Evolutionary conservation across 805 yeast species (phyloP), one percentile per base, ranked within the genome.

Genomic region (Candida tammaniensis): DNA sequence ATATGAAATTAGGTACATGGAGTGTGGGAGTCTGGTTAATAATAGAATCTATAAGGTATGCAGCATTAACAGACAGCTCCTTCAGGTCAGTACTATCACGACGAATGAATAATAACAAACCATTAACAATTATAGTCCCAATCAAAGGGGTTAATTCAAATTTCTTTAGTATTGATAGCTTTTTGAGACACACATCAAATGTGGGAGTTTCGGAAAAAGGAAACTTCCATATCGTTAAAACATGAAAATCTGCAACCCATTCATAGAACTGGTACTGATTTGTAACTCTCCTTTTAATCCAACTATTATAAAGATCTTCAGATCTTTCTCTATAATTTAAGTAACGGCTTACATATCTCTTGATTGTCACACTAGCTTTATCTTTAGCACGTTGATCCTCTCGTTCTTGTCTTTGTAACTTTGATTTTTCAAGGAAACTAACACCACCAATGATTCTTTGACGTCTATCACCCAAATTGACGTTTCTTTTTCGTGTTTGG

Each of bases 331-430:
- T 44, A 14, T 61, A 51, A 7, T 62, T 66, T 5, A 71, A 31
- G 35, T 60, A 60, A 13, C 68, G 52, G 16, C 79, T 57, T 7
- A 78, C 61, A 9, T 62, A 51, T 3, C 64, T 48, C 49, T 83
- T 91, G 23, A 89, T 54, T 5, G 55, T 34, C 1, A 45, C 36
- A 0, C 78, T 78, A 1, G 86, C 74, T 23, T 56, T 62, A 24
- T 70, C 74, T 31, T 68, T 72, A 10, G 54, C 48, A 15, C 85
- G 68, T 11, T 62, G 70, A 20, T 61, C 54, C 38, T 84, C 88
- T 38, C 97, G 71, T 39, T 70, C 72, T 38, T 68, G 70, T 24
- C 97, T 68, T 41, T 85, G 87, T 24, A 61, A 61, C 45, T 76
- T 76, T 4, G 95, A 80, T 43, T 74, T 78, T 38, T 73, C 75